phyloP scores from a whole-genome alignment of 1,284 basidiomycete species.

The Phlebopus sp. region DNA sequence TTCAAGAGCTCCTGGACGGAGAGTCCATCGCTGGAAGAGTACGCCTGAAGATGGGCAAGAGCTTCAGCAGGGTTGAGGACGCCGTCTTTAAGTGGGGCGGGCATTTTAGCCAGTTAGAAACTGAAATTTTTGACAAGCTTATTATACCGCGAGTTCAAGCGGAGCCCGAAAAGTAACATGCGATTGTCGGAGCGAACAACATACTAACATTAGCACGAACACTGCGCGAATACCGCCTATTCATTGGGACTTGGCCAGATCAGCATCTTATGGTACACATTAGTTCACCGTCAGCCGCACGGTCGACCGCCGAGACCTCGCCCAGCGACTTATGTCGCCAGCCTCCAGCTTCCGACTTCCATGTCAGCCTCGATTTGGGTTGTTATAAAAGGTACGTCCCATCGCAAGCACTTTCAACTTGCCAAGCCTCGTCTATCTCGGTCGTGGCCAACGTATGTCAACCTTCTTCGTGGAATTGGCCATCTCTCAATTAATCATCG shows the following conservation, averaged over 20 bases:
- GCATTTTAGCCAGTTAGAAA: conserved; percentile 32
- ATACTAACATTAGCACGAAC: too few species aligned
- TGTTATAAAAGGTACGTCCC: background rate
- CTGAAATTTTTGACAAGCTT: background rate
- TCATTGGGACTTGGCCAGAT: too few species aligned
- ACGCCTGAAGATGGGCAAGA: conserved; percentile 71
- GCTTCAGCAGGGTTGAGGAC: conserved; percentile 66
- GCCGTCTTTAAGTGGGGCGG: conserved; percentile 27
- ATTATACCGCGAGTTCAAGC: conserved; percentile 17
- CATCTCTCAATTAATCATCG: background rate
- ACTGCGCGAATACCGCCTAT: too few species aligned
- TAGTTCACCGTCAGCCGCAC: too few species aligned
- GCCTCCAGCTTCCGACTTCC: background rate
- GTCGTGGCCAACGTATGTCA: background rate
- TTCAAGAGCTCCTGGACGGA: conserved; percentile 88
- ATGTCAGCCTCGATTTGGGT: conserved; percentile 14
- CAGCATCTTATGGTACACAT: too few species aligned
- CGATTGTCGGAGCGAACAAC: too few species aligned
- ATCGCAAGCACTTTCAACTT: background rate
- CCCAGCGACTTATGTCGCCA: conserved; percentile 3
- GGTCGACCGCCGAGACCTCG: too few species aligned
- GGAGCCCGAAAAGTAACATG: conserved; percentile 12
- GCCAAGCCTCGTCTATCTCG: background rate
- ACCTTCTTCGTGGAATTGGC: background rate
- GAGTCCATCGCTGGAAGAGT: conserved; percentile 82